phyloP scores from a whole-genome alignment of 2,329 filamentous ascomycete genomes.

The Massarina eburnea region DNA sequence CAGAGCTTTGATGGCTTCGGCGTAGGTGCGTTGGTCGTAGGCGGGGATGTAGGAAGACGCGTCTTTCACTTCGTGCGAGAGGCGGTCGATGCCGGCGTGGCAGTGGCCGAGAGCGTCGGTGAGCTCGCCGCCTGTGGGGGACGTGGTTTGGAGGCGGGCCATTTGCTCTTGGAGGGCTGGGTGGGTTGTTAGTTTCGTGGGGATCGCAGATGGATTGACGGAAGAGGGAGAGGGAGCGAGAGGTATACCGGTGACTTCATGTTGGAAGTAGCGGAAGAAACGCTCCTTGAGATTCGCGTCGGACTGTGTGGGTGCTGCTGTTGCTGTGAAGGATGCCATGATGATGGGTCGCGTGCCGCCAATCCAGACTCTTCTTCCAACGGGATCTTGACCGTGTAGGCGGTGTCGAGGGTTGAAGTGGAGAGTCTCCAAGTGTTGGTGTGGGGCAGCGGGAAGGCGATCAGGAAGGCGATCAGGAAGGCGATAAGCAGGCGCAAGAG shows the following conservation, averaged over 20 bases:
- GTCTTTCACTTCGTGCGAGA: slow-evolving; percentile 84
- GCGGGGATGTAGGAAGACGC: slow-evolving; percentile 79
- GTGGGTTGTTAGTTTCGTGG: neutral
- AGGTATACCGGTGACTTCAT: slow-evolving; percentile 66
- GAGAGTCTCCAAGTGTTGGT: neutral
- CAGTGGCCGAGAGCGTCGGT: slow-evolving; percentile 80
- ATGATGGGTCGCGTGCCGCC: neutral
- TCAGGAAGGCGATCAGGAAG: neutral
- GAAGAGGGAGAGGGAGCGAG: neutral
- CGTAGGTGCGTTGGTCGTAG: slow-evolving; percentile 85
- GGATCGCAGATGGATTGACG: too few relatives aligned
- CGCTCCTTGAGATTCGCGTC: slow-evolving; percentile 64
- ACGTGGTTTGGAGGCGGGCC: slow-evolving; percentile 63
- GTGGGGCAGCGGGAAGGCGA: neutral
- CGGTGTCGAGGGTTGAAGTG: neutral
- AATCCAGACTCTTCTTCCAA: neutral
- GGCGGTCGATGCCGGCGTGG: slow-evolving; percentile 73
- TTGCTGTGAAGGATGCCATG: neutral
- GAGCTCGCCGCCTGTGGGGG: slow-evolving; percentile 70
- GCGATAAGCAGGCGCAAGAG: neutral
- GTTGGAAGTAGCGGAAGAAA: slow-evolving; percentile 83
- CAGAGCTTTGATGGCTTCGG: slow-evolving; percentile 74
- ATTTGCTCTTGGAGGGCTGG: slow-evolving; percentile 78
- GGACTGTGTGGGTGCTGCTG: slow-evolving; percentile 8
- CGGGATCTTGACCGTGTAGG: neutral